Base-by-base conservation (phyloP, 805 yeast genomes). In the Komagataella mondaviorum region DNA sequence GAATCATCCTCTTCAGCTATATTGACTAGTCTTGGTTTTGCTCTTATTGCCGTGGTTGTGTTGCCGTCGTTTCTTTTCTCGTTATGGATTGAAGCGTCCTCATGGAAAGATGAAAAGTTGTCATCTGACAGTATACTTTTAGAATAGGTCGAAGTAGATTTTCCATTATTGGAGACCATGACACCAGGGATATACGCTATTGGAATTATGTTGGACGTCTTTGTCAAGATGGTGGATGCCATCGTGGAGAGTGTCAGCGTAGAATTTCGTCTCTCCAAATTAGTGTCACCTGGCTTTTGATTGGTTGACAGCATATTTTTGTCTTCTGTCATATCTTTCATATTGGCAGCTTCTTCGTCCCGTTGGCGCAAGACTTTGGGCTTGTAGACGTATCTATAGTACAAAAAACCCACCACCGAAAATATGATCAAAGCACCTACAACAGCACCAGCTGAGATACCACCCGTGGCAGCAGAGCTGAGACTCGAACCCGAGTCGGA, bases 151-250 rank as follows among this genome's bases (percentile, higher is more conserved):
- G 72, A 63, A 66, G 75, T 59, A 59, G 76, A 61, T 60, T 75
- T 58, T 61, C 76, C 57, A 57, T 72, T 70, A 48, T 77, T 73
- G 23, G 83, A 71, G 20, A 80, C 78, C 4, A 89, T 86, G 47
- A 89, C 96, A 44, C 97, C 97, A 0, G 97, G 98, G 54, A 90
- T 87, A 62, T 89, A 90, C 2, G 96, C 96, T 52, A 91, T 84
- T 17, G 96, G 96, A 54, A 90, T 76, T 56, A 90, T 81, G 64
- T 90, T 89, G 12, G 95, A 85, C 3, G 95, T 95, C 58, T 84
- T 80, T 8, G 93, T 83, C 48, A 83, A 72, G 12, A 83, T 77
- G 6, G 89, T 77, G 30, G 85, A 77, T 6, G 90, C 85, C 62
- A 59, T 51, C 47, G 66, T 63, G 4, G 63, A 54, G 23, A 58